Conservation (phyloP, 192 early-diverging fungal species). For the Podila horticola region DNA sequence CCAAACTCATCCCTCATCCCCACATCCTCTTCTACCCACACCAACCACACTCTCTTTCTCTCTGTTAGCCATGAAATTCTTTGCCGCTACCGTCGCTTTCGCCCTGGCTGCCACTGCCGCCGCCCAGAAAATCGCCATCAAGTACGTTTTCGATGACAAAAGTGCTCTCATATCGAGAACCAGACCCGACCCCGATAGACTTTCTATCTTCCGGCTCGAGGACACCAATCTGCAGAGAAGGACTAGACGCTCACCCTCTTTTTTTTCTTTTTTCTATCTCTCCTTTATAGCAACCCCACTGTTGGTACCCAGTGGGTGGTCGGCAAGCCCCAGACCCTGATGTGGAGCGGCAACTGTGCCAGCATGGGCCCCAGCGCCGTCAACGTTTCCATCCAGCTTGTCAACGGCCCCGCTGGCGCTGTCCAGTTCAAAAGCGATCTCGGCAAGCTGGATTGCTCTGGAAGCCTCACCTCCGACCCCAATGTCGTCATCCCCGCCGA, state of each 20-base stretch:
- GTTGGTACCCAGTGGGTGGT: conserved; percentile 10
- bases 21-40: neutral
- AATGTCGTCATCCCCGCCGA: conserved; percentile 1
- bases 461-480: neutral
- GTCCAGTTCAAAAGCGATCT: conserved; percentile 10
- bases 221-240: no score
- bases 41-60: neutral
- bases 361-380: conserved; percentile 6
- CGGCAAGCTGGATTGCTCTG: conserved; percentile 22
- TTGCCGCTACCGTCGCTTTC: conserved; percentile 6
- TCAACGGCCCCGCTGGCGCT: conserved; percentile 18
- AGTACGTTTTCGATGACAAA: conserved; percentile 14
- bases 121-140: conserved; percentile 28
- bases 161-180: neutral
- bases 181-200: neutral
- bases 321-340: conserved; percentile 1
- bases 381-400: conserved; percentile 14
- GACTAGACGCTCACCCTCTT: neutral
- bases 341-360: conserved; percentile 32
- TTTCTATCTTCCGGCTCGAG: neutral
- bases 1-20: neutral
- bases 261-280: neutral
- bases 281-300: conserved; percentile 31
- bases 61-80: conserved; percentile 29
- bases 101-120: conserved; percentile 15